Conservation (phyloP, 345 rosid genomes). For the Leavenworthia alabamica region DNA sequence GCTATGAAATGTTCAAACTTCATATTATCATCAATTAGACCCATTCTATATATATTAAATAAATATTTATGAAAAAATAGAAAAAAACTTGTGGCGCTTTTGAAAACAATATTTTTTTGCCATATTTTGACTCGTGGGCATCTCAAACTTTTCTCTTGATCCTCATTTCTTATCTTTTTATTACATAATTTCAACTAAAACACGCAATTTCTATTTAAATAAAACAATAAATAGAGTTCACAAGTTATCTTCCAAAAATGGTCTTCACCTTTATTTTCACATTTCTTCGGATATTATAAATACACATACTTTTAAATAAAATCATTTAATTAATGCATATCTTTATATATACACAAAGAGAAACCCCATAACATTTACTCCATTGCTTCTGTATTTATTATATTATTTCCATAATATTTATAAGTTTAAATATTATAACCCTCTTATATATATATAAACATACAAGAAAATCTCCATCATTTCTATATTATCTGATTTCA, state of each 20-base stretch:
- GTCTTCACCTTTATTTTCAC: background rate
- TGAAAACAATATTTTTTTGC: background rate
- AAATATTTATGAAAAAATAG: background rate
- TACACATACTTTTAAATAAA: no score
- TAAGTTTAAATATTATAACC: constrained; percentile 3
- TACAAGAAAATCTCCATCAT: constrained; percentile 15
- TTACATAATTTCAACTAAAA: constrained; percentile 5
- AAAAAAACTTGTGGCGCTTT: background rate
- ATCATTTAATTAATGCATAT: constrained; percentile 14
- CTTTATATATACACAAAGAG: constrained; percentile 11
- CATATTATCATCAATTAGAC: background rate
- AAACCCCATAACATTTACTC: background rate
- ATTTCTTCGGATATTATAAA: no score
- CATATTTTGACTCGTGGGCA: constrained; percentile 1
- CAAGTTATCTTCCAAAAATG: constrained; percentile 10
- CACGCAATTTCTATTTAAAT: constrained; percentile 3
- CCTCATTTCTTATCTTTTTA: background rate
- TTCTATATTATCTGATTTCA: constrained; percentile 15
- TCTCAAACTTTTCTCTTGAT: background rate
- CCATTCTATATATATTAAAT: background rate
- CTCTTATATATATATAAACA: constrained; percentile 5
- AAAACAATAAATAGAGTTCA: background rate
- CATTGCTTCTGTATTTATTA: background rate
- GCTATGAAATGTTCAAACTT: background rate
- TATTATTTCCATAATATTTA: constrained; percentile 6